Base-by-base conservation (phyloP, 257 asterid genomes). In the Gentiana macrophylla region DNA sequence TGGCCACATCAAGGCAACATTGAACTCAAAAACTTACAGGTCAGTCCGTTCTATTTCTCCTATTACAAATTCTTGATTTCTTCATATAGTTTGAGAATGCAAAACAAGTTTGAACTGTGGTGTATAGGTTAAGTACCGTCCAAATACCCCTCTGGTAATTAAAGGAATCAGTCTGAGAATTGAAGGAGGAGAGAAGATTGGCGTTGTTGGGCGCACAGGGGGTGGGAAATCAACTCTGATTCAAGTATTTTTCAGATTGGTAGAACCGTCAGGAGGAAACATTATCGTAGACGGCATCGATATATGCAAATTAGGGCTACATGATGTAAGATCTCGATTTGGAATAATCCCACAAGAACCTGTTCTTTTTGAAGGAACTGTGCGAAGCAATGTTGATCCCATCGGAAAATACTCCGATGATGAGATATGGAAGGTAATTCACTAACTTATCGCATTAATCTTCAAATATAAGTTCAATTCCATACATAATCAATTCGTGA, bases 281-380 rank as follows among this genome's bases (percentile, higher is more conserved):
- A 83, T 91, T 53, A 62, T 79, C 66, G 79, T 91, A 2, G 98
- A 91, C 58, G 80, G 67, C 70, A 74, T 91, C 8, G 95, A 87
- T 69, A 81, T 87, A 47, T 67, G 83, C 43, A 66, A 54, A 3
- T 76, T 91, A 3, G 98, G 98, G 45, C 97, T 88, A 66, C 97
- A 92, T 54, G 99, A 92, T 75, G 82, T 91, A 43, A 78, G 97
- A 78, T 84, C 98, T 7, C 86, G 98, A 6, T 88, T 91, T 8
- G 98, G 98, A 5, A 91, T 91, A 83, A 91, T 91, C 58, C 98
- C 98, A 61, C 98, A 91, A 64, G 98, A 91, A 67, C 98, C 97
- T 37, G 95, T 91, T 53, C 98, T 91, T 61, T 91, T 91, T 11
- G 94, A 85, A 78, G 97, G 98, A 61, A 91, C 97, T 1, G 94